phyloP scores from a whole-genome alignment of 352 stramenopile genomes.

The Phytophthora meadii region DNA sequence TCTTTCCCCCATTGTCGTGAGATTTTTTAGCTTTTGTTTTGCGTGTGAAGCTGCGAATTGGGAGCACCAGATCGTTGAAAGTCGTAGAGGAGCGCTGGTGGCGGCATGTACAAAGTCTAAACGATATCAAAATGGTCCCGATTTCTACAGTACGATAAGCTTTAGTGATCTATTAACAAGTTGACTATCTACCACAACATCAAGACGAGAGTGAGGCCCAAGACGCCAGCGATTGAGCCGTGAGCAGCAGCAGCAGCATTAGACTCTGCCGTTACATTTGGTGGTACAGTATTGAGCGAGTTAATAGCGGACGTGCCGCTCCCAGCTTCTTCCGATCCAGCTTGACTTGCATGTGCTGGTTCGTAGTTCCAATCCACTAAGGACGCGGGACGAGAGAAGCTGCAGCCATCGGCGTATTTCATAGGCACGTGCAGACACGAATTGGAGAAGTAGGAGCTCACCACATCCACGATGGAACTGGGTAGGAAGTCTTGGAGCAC shows the following conservation, averaged over 20 bases:
- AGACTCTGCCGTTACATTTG: slow-evolving; percentile 29
- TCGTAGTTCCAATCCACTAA: slow-evolving; percentile 65
- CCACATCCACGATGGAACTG: slow-evolving; percentile 25
- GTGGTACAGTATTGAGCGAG: slow-evolving; percentile 39
- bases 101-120: slow-evolving; percentile 28
- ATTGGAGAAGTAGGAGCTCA: slow-evolving; percentile 46
- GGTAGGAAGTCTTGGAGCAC: slow-evolving; percentile 49
- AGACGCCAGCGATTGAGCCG: neutral
- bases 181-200: slow-evolving; percentile 9
- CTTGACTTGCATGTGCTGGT: slow-evolving; percentile 42
- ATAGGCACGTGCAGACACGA: slow-evolving; percentile 61
- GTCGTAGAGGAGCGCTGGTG: slow-evolving; percentile 14
- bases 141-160: slow-evolving; percentile 6
- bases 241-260: slow-evolving; percentile 5
- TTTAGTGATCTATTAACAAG: slow-evolving; percentile 2
- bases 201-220: slow-evolving; percentile 2
- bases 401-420: slow-evolving; percentile 61
- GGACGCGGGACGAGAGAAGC: slow-evolving; percentile 49
- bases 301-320: slow-evolving; percentile 35
- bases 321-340: slow-evolving; percentile 23
- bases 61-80: slow-evolving; percentile 11
- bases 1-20: slow-evolving; percentile 5
- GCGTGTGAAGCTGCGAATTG: slow-evolving; percentile 22
- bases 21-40: slow-evolving; percentile 31
- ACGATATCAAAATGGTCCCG: slow-evolving; percentile 19